Evolutionary conservation across 257 asterid genomes (phyloP).

Genomic region (Solanum chmielewskii): DNA sequence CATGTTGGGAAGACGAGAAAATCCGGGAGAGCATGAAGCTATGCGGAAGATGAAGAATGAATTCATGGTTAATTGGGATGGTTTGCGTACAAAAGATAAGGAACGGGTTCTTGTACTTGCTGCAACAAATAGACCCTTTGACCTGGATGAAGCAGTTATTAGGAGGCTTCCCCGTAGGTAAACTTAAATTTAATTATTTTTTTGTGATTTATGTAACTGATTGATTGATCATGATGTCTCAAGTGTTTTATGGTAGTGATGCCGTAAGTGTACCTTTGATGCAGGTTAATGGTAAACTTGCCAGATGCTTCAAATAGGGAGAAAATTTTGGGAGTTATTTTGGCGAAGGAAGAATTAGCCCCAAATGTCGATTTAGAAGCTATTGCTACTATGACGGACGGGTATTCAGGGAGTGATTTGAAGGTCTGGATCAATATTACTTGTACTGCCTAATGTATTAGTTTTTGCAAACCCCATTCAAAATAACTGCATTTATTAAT

Average conservation of each 20-base stretch:
- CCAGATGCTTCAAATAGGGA: slow-evolving; percentile 72
- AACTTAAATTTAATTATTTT: neutral
- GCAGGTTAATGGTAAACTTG: slow-evolving; percentile 86
- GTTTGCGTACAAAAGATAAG: slow-evolving; percentile 84
- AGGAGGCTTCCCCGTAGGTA: slow-evolving; percentile 95
- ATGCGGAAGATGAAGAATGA: slow-evolving; percentile 97
- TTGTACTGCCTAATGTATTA: neutral
- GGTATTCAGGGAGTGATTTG: slow-evolving; percentile 93
- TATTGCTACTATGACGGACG: slow-evolving; percentile 81
- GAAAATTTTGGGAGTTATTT: slow-evolving; percentile 57
- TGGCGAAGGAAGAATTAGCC: slow-evolving; percentile 64
- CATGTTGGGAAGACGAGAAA: slow-evolving; percentile 95
- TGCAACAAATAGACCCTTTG: slow-evolving; percentile 91
- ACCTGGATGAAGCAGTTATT: slow-evolving; percentile 93
- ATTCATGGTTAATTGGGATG: slow-evolving; percentile 95
- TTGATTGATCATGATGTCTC: neutral
- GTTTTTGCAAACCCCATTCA: neutral
- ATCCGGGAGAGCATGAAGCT: slow-evolving; percentile 95
- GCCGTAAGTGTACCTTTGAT: slow-evolving; percentile 1
- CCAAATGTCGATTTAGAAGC: slow-evolving; percentile 56
- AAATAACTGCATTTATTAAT: neutral
- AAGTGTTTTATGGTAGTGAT: neutral
- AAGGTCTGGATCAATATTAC: slow-evolving; percentile 39
- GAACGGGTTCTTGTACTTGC: slow-evolving; percentile 91
- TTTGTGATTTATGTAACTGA: neutral